Percentiles rank a stretch among this genome's conserved stretches.
phyloP scores from a whole-genome alignment of 2,329 filamentous ascomycete species.

The Ceratocystiopsis brevicomis region DNA sequence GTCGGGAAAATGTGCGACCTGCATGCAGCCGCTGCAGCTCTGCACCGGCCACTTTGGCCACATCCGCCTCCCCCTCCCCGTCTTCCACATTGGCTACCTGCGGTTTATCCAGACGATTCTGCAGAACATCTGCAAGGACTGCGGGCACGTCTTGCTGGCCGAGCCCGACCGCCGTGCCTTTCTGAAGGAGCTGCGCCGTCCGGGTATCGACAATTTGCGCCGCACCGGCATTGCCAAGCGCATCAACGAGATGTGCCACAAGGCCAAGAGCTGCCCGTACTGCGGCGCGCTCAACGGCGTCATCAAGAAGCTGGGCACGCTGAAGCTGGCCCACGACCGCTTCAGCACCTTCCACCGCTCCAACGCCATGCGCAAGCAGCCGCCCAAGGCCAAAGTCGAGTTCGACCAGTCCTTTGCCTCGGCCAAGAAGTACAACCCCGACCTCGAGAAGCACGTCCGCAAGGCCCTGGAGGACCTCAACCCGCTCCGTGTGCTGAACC shows the following conservation, averaged over 20 bases:
- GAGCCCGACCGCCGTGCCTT: conserved; percentile 61
- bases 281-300: conserved; percentile 74
- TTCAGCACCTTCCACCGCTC: conserved; percentile 79
- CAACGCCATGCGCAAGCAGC: conserved; percentile 64
- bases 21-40: conserved; percentile 57
- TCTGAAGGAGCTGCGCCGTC: conserved; percentile 61
- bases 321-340: conserved; percentile 89
- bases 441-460: conserved; percentile 76
- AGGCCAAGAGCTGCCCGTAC: conserved; percentile 62
- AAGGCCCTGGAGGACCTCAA: conserved; percentile 93
- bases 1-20: conserved; percentile 60
- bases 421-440: conserved; percentile 57
- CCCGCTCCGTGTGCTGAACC: conserved; percentile 67
- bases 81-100: conserved; percentile 91
- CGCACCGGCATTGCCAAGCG: conserved; percentile 70
- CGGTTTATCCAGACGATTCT: conserved; percentile 83
- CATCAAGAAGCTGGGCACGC: conserved; percentile 77
- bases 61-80: conserved; percentile 73
- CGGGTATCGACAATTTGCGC: conserved; percentile 70
- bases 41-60: conserved; percentile 95
- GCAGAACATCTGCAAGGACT: conserved; percentile 93
- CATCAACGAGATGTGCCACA: conserved; percentile 77
- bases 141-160: conserved; percentile 63
- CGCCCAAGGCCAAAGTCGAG: conserved; percentile 60
- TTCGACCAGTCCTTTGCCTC: conserved; percentile 76